phyloP scores from a whole-genome alignment of 108 stramenopile genomes.

The Cyclotella atomus region DNA sequence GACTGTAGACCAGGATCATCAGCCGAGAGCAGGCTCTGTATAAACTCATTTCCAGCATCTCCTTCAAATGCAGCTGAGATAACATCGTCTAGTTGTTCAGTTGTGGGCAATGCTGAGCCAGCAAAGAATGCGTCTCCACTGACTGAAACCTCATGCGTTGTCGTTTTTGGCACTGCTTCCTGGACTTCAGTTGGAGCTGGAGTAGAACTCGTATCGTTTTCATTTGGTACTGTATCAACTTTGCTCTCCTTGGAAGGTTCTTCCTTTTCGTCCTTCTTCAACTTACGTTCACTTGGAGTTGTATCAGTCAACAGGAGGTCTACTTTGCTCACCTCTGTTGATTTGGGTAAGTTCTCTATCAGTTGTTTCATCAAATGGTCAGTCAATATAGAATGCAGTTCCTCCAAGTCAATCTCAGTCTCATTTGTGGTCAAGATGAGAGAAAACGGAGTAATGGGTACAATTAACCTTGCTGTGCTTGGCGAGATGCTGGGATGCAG shows the following conservation, averaged over 20 bases:
- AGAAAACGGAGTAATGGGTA: constrained; percentile 2
- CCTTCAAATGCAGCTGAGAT: constrained; percentile 2
- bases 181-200: no score
- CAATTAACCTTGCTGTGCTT: neutral
- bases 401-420: neutral
- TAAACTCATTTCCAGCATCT: constrained; percentile 3
- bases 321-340: neutral
- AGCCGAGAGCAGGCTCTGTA: neutral
- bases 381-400: constrained; percentile 6
- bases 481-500: neutral
- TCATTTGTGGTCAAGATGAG: neutral
- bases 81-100: constrained; percentile 9
- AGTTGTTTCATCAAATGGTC: constrained; percentile 8
- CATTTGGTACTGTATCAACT: no score
- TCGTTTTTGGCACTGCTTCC: neutral
- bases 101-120: neutral
- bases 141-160: neutral
- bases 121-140: constrained; percentile 7
- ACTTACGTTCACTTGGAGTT: neutral
- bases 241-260: no score
- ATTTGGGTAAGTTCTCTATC: constrained; percentile 1
- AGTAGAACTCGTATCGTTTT: no score
- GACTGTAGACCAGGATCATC: constrained; percentile 12
- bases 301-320: neutral
- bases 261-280: neutral